Evolutionary conservation across 2,329 filamentous ascomycete genomes (phyloP).

Genomic region (Fusarium dlaminii): DNA sequence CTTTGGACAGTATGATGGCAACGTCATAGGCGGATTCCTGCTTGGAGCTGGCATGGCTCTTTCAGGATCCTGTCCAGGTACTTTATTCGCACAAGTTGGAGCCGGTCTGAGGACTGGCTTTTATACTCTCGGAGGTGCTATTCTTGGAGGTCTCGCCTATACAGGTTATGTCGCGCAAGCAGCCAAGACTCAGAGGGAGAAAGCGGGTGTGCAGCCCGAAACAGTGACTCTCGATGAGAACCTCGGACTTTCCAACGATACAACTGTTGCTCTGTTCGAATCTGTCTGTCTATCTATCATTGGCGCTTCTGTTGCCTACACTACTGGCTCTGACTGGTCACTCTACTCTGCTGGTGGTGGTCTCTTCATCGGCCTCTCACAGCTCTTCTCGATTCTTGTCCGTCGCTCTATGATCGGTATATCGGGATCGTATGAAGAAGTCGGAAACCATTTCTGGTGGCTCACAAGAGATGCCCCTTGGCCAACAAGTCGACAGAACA

Average conservation of each 20-base stretch:
- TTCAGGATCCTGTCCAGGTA: slow-evolving; percentile 72
- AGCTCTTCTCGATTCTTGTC: slow-evolving; percentile 64
- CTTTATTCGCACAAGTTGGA: slow-evolving; percentile 69
- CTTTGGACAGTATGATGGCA: slow-evolving; percentile 68
- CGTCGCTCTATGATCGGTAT: slow-evolving; percentile 67
- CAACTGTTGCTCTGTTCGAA: slow-evolving; percentile 56
- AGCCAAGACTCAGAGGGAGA: slow-evolving; percentile 44
- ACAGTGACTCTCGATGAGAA: slow-evolving; percentile 51
- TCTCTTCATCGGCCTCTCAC: slow-evolving; percentile 65
- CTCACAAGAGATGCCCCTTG: slow-evolving; percentile 45
- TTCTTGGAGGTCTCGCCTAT: slow-evolving; percentile 65
- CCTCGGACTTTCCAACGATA: slow-evolving; percentile 51
- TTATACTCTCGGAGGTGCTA: slow-evolving; percentile 63
- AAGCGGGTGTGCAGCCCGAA: slow-evolving; percentile 39
- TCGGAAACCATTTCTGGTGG: slow-evolving; percentile 64
- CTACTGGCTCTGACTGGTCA: slow-evolving; percentile 31
- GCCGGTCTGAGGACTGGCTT: slow-evolving; percentile 61
- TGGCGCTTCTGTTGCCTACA: slow-evolving; percentile 48
- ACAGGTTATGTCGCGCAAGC: slow-evolving; percentile 54
- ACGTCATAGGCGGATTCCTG: slow-evolving; percentile 69
- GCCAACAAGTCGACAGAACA: slow-evolving; percentile 52
- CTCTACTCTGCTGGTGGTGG: slow-evolving; percentile 64
- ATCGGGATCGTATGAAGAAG: slow-evolving; percentile 69
- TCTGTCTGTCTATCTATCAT: slow-evolving; percentile 53
- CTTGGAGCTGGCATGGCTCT: slow-evolving; percentile 74